Evolutionary conservation across 208 protist species (phyloP), one percentile per base, ranked within the genome.

Genomic region (Wallacemonas sp.): DNA sequence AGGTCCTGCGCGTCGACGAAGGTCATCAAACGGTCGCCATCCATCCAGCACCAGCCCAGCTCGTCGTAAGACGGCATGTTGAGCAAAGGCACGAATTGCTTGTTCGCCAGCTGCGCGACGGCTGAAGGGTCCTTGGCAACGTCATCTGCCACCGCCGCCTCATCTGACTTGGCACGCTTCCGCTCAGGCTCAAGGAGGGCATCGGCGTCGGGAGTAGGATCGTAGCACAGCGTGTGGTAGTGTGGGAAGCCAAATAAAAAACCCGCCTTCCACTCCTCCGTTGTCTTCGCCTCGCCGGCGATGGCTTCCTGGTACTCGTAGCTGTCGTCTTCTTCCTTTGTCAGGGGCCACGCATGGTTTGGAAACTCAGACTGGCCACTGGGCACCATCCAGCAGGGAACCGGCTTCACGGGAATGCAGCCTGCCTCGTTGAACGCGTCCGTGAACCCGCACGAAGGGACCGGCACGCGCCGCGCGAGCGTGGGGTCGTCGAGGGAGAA

Each of bases 1-100:
- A 54, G 46, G 21, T 54, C 46, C 10, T 54, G 24, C 10, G 46
- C 46, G 27, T 54, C 46, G 24, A 54, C 21, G n/a, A 54, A 54
- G 10, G 1, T 26, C 46, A 54, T 54, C 24, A 54, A 26, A 34
- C 46, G 46, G 46, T 54, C 46, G 19, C 46, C 46, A 33, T 54
- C 46, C 46, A 54, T 54, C 46, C 46, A 54, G 21, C 46, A 54
- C 46, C 46, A 54, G 24, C 46, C 26, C 3, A 54, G 46, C 46
- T 54, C 46, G 4, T 54, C 46, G 1, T 54, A 54, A 8, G 46
- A 54, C 27, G 46, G 46, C 46, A 54, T 54, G 46, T 54, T 54
- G 24, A 54, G 26, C 46, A 54, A n/a, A 4, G 46, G 46, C 46
- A 54, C 46, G 46, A 34, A 54, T 5, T 26, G 46, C 46, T 54